A percentile compares a stretch with the other conserved stretches of the same genome.
phyloP scores from a whole-genome alignment of 2,329 filamentous ascomycete genomes.

The Dactylellina sp. region DNA sequence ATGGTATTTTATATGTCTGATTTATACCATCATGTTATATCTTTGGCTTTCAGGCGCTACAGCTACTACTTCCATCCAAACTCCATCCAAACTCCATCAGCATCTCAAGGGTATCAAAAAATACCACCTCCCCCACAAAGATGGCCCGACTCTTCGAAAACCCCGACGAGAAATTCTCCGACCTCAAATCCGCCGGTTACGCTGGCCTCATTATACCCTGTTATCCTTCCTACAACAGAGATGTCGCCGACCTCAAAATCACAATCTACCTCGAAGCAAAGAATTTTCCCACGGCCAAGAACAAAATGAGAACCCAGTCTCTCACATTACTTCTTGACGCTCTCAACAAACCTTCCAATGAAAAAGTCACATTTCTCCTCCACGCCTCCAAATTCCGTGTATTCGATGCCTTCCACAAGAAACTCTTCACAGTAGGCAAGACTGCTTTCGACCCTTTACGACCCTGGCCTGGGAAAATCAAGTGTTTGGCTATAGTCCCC shows the following conservation, averaged over 20 bases:
- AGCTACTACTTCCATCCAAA: no score
- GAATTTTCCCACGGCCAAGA: neutral
- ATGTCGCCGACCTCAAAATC: constrained; percentile 33
- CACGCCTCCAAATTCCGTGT: constrained; percentile 15
- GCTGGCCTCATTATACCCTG: constrained; percentile 21
- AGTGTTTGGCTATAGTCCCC: constrained; percentile 26
- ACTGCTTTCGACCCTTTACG: neutral
- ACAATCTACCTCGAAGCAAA: constrained; percentile 18
- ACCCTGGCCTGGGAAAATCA: constrained; percentile 20
- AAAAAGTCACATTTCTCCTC: constrained; percentile 28
- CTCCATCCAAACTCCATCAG: neutral
- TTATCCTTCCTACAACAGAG: constrained; percentile 24
- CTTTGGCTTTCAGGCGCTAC: no score
- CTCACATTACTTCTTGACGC: constrained; percentile 10
- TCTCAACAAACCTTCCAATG: neutral
- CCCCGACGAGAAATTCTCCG: constrained; percentile 5
- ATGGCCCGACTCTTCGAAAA: neutral
- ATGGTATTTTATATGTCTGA: no score
- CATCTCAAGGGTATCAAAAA: no score
- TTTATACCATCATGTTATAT: no score
- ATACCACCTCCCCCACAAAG: no score
- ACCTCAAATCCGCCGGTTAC: constrained; percentile 11
- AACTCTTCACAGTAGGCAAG: neutral
- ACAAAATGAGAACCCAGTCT: constrained; percentile 7
- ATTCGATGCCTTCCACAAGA: constrained; percentile 11